Evolutionary conservation across 495 filamentous ascomycete species (phyloP).

Genomic region (Neurospora tetraspora): DNA sequence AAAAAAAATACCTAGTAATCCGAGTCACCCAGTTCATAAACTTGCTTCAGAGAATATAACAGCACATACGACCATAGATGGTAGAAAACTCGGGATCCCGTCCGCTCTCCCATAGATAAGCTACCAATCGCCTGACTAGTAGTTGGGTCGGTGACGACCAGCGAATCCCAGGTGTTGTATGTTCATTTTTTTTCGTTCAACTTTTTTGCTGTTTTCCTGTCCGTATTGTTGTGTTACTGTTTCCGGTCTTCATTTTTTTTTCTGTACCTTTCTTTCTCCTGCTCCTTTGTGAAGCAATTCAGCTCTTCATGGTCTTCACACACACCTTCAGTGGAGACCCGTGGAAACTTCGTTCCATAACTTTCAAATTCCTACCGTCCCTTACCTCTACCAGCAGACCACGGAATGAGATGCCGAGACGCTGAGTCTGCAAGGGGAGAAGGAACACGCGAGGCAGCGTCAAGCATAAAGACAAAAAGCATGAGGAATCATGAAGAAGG

Average conservation of each 20-base stretch:
- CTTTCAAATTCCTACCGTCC: too few species aligned
- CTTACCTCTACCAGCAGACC: background rate
- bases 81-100: conserved; percentile 20
- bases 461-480: background rate
- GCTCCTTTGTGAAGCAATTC: too few species aligned
- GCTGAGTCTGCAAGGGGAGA: background rate
- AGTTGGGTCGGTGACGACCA: conserved; percentile 40
- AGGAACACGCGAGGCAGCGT: background rate
- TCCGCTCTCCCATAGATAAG: too few species aligned
- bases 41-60: background rate
- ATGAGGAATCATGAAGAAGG: background rate
- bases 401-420: background rate
- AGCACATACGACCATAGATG: background rate
- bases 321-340: too few species aligned
- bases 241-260: background rate
- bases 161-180: conserved; percentile 21
- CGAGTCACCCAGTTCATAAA: background rate
- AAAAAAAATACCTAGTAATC: background rate
- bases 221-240: background rate
- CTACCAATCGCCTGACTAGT: conserved; percentile 20
- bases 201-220: background rate
- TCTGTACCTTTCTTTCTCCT: background rate
- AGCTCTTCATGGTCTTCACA: too few species aligned
- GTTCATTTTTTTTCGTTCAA: conserved; percentile 1
- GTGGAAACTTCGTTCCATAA: too few species aligned